Evolutionary conservation across 1,284 basidiomycete species (phyloP).

Genomic region (Trichosporon asahii): DNA sequence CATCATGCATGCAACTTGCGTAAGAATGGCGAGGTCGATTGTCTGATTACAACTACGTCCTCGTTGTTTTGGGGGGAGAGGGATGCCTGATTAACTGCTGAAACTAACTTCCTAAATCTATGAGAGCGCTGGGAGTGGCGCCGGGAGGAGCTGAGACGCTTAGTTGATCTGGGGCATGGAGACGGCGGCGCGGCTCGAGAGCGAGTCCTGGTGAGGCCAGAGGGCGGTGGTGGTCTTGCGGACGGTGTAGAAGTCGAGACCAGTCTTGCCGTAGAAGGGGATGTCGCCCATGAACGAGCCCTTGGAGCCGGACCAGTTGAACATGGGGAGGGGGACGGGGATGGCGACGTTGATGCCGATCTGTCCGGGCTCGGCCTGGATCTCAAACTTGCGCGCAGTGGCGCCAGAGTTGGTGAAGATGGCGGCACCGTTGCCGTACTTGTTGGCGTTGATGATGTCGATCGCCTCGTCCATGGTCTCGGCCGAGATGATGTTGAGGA

Average conservation of each 20-base stretch:
- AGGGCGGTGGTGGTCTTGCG: constrained; percentile 44
- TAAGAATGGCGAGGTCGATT: not conserved
- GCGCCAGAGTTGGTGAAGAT: constrained; percentile 97
- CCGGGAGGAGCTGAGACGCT: not conserved
- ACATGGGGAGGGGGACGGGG: constrained; percentile 81
- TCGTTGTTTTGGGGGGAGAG: not conserved
- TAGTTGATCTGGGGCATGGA: constrained; percentile 48
- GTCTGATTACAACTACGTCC: not conserved
- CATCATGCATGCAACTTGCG: constrained; percentile 21
- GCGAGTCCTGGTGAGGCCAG: constrained; percentile 46
- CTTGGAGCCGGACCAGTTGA: constrained; percentile 55
- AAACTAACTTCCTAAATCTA: not conserved
- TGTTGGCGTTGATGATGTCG: constrained; percentile 81
- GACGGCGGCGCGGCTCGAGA: constrained; percentile 37
- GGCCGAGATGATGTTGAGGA: constrained; percentile 72
- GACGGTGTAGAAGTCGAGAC: constrained; percentile 46
- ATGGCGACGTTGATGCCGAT: constrained; percentile 92
- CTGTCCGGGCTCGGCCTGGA: constrained; percentile 84
- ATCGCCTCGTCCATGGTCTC: constrained; percentile 89
- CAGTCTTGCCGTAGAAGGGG: constrained; percentile 76
- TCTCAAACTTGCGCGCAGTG: constrained; percentile 89
- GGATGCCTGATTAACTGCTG: not conserved
- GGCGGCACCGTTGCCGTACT: constrained; percentile 86
- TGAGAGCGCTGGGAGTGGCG: not conserved
- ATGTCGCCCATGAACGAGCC: constrained; percentile 83